phyloP scores from a whole-genome alignment of 208 protist species.

The Trypanosoma congolense region DNA sequence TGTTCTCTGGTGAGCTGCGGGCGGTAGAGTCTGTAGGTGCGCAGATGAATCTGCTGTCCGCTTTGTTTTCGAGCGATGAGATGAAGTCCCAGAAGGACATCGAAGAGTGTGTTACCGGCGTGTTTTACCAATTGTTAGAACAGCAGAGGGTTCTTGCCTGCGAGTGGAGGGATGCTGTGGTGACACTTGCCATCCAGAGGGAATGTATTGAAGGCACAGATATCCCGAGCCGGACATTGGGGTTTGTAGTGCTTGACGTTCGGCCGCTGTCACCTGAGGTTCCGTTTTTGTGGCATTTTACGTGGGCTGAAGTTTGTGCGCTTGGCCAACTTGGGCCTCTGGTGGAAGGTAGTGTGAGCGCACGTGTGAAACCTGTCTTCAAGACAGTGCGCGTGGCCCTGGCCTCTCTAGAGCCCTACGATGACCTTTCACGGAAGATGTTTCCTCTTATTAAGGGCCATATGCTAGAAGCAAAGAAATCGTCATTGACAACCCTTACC shows the following conservation, averaged over 20 bases:
- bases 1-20: constrained; percentile 28
- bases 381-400: constrained; percentile 25
- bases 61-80: constrained; percentile 12
- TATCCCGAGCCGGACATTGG: background rate
- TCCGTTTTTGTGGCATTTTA: constrained; percentile 38
- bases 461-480: background rate
- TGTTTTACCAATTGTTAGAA: constrained; percentile 7
- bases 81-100: constrained; percentile 1
- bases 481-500: no score
- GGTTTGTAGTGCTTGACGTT: constrained; percentile 32
- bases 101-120: constrained; percentile 9
- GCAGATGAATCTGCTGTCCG: constrained; percentile 27
- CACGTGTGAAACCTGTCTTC: constrained; percentile 19
- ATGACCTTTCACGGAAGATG: constrained; percentile 22
- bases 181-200: constrained; percentile 23
- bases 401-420: constrained; percentile 24
- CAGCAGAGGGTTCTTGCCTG: background rate
- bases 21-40: constrained; percentile 38
- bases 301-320: constrained; percentile 39
- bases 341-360: background rate
- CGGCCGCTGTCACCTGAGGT: constrained; percentile 28
- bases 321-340: constrained; percentile 27
- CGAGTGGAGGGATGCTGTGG: constrained; percentile 17
- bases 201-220: background rate
- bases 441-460: constrained; percentile 31